Evolutionary conservation across 495 filamentous ascomycete genomes (phyloP).

Genomic region (Aspergillus affinis): DNA sequence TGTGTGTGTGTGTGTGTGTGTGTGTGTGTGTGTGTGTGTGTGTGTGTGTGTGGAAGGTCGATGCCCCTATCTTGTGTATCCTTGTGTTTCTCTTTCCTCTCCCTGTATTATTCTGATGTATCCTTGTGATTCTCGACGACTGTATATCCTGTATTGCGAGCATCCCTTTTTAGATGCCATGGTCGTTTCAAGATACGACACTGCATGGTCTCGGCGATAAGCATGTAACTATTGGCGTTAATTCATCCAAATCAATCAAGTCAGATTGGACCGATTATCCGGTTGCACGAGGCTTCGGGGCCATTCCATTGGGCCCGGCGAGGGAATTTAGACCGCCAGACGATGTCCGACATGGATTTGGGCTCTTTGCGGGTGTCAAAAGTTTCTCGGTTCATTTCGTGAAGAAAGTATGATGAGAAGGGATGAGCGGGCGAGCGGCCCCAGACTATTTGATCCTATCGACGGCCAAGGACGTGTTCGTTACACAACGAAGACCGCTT

Average conservation of each 20-base stretch:
- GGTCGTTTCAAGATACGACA: conserved; percentile 23
- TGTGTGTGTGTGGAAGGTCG: too few species aligned
- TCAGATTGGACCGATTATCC: conserved; percentile 15
- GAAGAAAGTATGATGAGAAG: not conserved
- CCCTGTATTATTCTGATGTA: conserved; percentile 28
- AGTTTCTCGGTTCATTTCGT: not conserved
- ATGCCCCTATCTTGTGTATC: conserved; percentile 12
- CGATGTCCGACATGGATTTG: too few species aligned
- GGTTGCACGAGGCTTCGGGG: conserved; percentile 14
- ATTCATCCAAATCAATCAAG: conserved; percentile 18
- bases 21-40: too few species aligned
- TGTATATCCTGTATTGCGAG: conserved; percentile 23
- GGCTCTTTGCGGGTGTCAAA: not conserved
- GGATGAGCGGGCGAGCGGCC: not conserved
- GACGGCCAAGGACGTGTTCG: not conserved
- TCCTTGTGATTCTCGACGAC: conserved; percentile 19
- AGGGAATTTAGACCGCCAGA: not conserved
- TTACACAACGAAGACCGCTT: not conserved
- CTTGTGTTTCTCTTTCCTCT: conserved; percentile 17
- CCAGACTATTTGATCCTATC: not conserved
- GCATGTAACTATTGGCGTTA: conserved; percentile 30
- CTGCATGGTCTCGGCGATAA: conserved; percentile 22
- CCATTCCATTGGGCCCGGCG: conserved; percentile 4
- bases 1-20: too few species aligned
- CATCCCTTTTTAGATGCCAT: conserved; percentile 17